phyloP scores from a whole-genome alignment of 1,284 basidiomycete genomes.

The Bondarzewia mesenterica region DNA sequence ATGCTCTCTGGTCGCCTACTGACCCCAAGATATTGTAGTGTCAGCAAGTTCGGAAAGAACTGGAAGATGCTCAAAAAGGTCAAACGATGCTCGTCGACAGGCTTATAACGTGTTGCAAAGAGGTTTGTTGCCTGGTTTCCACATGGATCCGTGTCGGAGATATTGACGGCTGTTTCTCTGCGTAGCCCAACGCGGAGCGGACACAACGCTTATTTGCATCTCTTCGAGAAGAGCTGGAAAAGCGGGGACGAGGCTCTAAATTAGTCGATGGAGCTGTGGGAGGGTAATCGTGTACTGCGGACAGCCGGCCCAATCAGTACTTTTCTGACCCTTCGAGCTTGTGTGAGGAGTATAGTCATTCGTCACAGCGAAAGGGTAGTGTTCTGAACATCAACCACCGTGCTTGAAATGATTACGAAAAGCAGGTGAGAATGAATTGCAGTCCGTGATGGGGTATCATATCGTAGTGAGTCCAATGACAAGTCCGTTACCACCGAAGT shows the following conservation, averaged over 20 bases:
- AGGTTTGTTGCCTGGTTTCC: constrained; percentile 38
- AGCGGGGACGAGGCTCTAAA: constrained; percentile 35
- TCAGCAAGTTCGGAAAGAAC: constrained; percentile 57
- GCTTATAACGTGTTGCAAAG: constrained; percentile 73
- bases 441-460: neutral
- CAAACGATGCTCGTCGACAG: constrained; percentile 74
- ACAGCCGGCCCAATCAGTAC: neutral
- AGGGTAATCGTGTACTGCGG: neutral
- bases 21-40: constrained; percentile 31
- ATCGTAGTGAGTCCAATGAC: neutral
- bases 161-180: constrained; percentile 7
- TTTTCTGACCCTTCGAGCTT: neutral
- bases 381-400: too few relatives aligned
- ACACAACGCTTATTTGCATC: constrained; percentile 72
- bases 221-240: constrained; percentile 73
- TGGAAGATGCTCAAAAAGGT: constrained; percentile 65
- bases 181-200: constrained; percentile 69
- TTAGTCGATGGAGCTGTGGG: constrained; percentile 36
- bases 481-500: neutral
- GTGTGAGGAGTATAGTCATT: too few relatives aligned
- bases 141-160: neutral
- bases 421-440: neutral
- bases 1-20: neutral
- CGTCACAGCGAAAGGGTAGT: too few relatives aligned
- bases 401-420: neutral